These are phyloP conservation scores for Mortierella antarctica DNA, from an alignment of 192 early-diverging fungal genomes.

Conservation along the genomic window DNA sequence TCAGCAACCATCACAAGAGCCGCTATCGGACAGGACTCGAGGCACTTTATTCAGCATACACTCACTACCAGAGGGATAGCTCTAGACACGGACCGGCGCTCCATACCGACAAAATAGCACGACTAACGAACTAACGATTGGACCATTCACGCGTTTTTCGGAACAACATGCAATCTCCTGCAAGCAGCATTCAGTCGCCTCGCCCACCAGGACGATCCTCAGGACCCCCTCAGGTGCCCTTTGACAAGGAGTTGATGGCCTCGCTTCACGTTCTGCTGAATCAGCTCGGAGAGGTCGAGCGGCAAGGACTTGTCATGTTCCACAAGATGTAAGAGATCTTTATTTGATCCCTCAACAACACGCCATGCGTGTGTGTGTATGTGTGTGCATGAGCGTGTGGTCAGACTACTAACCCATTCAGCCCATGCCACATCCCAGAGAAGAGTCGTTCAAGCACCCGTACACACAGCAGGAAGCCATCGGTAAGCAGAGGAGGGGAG, in stretches of 20 bases:
- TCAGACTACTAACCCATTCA: not conserved
- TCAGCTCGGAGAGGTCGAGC: slow-evolving; percentile 47
- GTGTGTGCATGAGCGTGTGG: not conserved
- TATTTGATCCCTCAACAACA: not conserved
- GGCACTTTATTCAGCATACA: no score
- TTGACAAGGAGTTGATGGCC: slow-evolving; percentile 47
- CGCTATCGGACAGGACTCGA: no score
- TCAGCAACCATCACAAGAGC: no score
- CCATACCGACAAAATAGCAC: no score
- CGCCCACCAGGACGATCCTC: slow-evolving; percentile 23
- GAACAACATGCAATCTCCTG: slow-evolving; percentile 42
- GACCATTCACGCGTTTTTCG: no score
- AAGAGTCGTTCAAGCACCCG: slow-evolving; percentile 54
- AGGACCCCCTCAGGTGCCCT: slow-evolving; percentile 29
- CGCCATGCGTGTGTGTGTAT: not conserved
- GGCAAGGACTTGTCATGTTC: slow-evolving; percentile 51
- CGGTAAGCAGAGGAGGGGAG: not conserved
- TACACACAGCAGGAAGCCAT: slow-evolving; percentile 51
- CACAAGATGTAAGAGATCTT: slow-evolving; percentile 39
- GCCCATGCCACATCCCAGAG: not conserved
- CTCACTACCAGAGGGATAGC: no score
- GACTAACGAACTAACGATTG: no score
- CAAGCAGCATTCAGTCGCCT: slow-evolving; percentile 48
- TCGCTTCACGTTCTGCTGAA: slow-evolving; percentile 35
- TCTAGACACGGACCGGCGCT: no score